A percentile compares a stretch with the other conserved stretches of the same genome.
phyloP scores from a whole-genome alignment of 1,139 yeast genomes.

The Tardiomyces blankii region DNA sequence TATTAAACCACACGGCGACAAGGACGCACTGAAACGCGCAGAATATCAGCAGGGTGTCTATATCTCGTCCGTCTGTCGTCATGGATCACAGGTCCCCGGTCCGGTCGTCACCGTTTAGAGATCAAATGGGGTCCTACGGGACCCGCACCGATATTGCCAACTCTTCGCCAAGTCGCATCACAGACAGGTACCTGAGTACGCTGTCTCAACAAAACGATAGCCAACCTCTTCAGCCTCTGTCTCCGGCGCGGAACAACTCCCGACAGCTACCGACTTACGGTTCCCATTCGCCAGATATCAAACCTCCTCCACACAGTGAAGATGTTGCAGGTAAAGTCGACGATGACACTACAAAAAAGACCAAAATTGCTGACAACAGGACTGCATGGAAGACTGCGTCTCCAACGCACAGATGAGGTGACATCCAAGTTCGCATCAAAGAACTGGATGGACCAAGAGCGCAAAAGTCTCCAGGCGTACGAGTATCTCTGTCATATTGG shows the following conservation, averaged over 20 bases:
- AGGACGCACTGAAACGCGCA: too few relatives aligned
- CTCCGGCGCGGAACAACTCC: not conserved
- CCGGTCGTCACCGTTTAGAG: not conserved
- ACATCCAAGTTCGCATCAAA: constrained; percentile 18
- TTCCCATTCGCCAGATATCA: not conserved
- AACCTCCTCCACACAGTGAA: not conserved
- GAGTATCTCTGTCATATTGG: constrained; percentile 83
- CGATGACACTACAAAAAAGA: not conserved
- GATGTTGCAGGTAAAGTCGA: not conserved
- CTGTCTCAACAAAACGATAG: not conserved
- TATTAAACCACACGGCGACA: too few relatives aligned
- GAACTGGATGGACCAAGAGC: constrained; percentile 34
- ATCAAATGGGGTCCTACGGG: not conserved
- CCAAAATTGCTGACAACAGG: constrained; percentile 9
- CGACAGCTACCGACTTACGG: not conserved
- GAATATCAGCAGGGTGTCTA: too few relatives aligned
- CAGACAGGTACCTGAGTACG: not conserved
- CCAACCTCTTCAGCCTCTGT: not conserved
- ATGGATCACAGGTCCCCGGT: not conserved
- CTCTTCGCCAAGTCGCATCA: not conserved
- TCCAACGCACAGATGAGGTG: constrained; percentile 24
- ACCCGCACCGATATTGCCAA: too few relatives aligned
- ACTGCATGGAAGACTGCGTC: constrained; percentile 25
- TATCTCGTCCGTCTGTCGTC: too few relatives aligned
- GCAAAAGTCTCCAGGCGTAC: constrained; percentile 42